These are phyloP conservation scores for Iris macrosiphon DNA, from an alignment of 106 monocot species.

Conservation along the genomic window DNA sequence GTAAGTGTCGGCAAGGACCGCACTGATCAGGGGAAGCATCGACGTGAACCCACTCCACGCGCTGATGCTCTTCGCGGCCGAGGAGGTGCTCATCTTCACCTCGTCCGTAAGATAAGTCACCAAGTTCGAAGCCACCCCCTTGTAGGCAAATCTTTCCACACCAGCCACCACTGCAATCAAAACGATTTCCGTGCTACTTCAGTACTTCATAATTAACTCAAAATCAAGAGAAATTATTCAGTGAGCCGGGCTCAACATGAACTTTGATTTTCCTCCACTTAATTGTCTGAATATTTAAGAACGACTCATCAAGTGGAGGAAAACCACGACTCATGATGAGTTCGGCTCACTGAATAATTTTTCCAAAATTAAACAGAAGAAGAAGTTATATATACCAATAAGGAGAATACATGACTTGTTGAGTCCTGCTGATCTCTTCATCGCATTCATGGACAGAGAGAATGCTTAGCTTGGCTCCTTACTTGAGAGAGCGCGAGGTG, in stretches of 20 bases:
- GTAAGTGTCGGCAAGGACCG: slow-evolving; percentile 74
- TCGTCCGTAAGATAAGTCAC: slow-evolving; percentile 88
- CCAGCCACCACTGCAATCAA: slow-evolving; percentile 85
- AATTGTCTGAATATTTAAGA: too few species aligned
- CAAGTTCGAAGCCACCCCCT: slow-evolving; percentile 91
- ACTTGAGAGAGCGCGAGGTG: too few species aligned
- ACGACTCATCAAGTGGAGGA: too few species aligned
- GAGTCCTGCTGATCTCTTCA: slow-evolving; percentile 29
- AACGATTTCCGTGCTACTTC: background rate
- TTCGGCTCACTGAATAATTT: too few species aligned
- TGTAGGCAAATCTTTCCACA: slow-evolving; percentile 92
- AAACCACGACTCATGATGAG: too few species aligned
- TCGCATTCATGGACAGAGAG: too few species aligned
- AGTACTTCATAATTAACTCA: too few species aligned
- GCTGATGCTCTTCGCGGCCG: slow-evolving; percentile 78
- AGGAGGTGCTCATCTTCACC: slow-evolving; percentile 69
- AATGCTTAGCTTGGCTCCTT: too few species aligned
- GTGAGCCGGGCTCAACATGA: too few species aligned
- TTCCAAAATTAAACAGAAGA: too few species aligned
- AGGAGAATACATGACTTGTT: slow-evolving; percentile 75
- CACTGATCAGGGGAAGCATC: slow-evolving; percentile 77
- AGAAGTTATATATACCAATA: slow-evolving; percentile 38
- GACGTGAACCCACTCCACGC: slow-evolving; percentile 80
- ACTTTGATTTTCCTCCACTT: too few species aligned
- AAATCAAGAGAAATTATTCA: too few species aligned